Base-by-base conservation (phyloP, 495 filamentous ascomycete species). In the Bryoglossum gracile region DNA sequence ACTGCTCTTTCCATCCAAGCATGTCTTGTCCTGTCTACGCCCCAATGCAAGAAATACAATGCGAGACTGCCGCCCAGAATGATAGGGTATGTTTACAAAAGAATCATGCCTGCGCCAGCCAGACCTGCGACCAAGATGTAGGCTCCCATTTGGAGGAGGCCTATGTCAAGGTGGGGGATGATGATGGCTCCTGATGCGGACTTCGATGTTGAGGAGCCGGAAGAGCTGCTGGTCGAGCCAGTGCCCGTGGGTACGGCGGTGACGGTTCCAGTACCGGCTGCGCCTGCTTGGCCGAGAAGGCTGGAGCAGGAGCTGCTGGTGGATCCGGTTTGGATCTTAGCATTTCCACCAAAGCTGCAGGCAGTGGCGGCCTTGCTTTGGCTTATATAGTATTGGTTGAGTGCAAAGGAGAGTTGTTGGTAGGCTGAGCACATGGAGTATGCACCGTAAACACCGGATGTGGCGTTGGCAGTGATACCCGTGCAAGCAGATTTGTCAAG, bases 371-470 rank as follows among this genome's bases (percentile, higher is more conserved):
- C 69, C 34, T 64, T 59, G 49, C 67, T 67, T 69, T 88, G 82
- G 59, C 70, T 69, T 13, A 72, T 63, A 68, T 90, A 92, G 74
- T 95, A 98, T 48, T 68, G 52, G 69, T 95, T 83, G 53, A 96
- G 73, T 25, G 81, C 84, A 62, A 81, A 95, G 43, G 80, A 81
- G 19, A 97, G 80, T 68, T 92, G 76, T 65, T 94, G 73, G 52
- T 72, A 78, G 54, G 80, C 51, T 56, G 74, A 76, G 74, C 92
- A 98, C 86, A 95, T 94, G 65, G 81, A 79, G 70, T 89, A 97
- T 4, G 87, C 81, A 41, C 92, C 92, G 64, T 94, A 98, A 18
- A 69, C 69, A 41, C 89, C 92, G 17, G 73, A 78, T 41, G 77
- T 79, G 11, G 70, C 75, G 63, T 96, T 87, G 54, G 73, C 68